Evolutionary conservation across 495 filamentous ascomycete genomes (phyloP), one percentile per base, ranked within the genome.

Genomic region (Neurospora hispaniola): DNA sequence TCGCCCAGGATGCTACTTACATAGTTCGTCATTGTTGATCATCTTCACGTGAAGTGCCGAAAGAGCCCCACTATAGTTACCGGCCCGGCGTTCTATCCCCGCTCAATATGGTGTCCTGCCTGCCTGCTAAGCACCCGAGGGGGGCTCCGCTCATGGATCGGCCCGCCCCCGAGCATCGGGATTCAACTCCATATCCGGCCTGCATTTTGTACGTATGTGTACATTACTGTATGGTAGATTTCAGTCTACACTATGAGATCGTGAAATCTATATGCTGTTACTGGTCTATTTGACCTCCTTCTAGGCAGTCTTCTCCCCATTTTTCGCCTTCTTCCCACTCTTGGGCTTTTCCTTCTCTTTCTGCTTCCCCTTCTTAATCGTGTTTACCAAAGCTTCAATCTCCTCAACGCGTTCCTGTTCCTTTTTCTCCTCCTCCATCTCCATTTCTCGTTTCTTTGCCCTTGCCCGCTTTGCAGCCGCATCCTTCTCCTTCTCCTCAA

Each of bases 401-500:
- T 85, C 84, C 70, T 83, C 78, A 69, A 79, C 82, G 81, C 69
- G 78, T 40, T 79, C 79, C 78, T 87, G 69, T 35, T 46, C 77
- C 48, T 75, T 77, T 73, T 82, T 81, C 71, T 81, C 74, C 76
- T 79, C 79, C 68, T 84, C 77, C 74, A 84, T 79, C 78, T 82
- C 78, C 73, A 78, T 76, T 78, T 85, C 79, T 18, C 84, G 80
- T 71, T 79, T 77, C 76, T 84, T 84, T 70, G 90, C 88, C 70
- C 81, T 83, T 70, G 89, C 87, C 81, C 93, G 92, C 85, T 94
- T 96, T 75, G 85, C 86, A 4, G 94, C 94, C 8, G 89, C 87
- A 77, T 93, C 90, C 83, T 92, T 96, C 84, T 99, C 96, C 46
- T 89, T 85, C 74, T 86, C 86, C 82, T 94, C 90, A 73, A 98